Base-by-base conservation (phyloP, 106 monocot species). In the Dioscorea dumetorum region DNA sequence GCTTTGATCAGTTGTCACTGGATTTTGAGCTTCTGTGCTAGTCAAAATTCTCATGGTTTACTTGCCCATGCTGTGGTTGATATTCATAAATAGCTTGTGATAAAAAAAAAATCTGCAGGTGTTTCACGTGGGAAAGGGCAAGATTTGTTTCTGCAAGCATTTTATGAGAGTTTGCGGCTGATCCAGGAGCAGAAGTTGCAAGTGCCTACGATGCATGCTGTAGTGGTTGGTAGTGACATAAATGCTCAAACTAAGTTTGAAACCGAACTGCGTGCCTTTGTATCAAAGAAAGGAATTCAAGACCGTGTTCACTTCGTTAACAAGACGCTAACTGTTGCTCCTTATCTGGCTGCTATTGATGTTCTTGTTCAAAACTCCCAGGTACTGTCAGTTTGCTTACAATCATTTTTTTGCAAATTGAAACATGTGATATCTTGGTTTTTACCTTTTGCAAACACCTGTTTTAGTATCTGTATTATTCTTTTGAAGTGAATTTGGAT, bases 321-420 rank as follows among this genome's bases (percentile, higher is more conserved):
- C 62, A 99, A 99, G 66, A 80, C 97, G 24, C 74, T 99, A 64
- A 74, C 86, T 34, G 92, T 99, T 57, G 77, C 87, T 70, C 92
- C 97, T 53, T 99, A 89, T 67, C 74, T 99, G 70, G 89, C 97
- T 65, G 97, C 97, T 21, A 89, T 85, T 22, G 97, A 99, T 79
- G 89, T 92, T 63, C 89, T 99, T 70, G 87, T 92, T 31, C 97
- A 99, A 58, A 99, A 99, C 28, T 99, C 97, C 67, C 95, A 99
- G 92, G 95, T 95, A 83, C 62, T 71, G 2, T 48, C 41, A 53
- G 11, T 54, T 18, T 16, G 22, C 32, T 67, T 56, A 17, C 50
- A 48, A 33, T 6, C 41, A 41, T 66, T 58, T 53, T 4, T 8
- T 14, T 70, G 1, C 62, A 33, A 49, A 23, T 13, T 64, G 15